These are phyloP conservation scores for Cercospora nicotianae DNA, from an alignment of 2,329 filamentous ascomycete genomes.

Conservation along the genomic window DNA sequence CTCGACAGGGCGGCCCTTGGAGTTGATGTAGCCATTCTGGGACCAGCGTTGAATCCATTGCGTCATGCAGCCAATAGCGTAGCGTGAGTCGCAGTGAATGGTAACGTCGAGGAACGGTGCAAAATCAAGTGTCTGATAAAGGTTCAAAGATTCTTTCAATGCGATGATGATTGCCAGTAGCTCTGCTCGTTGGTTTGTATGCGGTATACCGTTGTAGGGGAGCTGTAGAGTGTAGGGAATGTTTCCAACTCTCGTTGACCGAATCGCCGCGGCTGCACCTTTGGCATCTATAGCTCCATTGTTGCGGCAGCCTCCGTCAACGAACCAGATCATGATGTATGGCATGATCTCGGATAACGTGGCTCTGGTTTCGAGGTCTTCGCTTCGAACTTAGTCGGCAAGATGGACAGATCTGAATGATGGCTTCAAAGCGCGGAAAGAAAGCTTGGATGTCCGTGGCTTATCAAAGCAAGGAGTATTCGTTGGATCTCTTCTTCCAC, in stretches of 20 bases:
- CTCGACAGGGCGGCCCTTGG: neutral
- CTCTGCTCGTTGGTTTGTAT: conserved; percentile 22
- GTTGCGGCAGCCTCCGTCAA: conserved; percentile 22
- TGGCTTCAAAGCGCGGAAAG: no score
- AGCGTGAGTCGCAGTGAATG: neutral
- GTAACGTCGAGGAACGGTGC: neutral
- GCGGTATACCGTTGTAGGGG: neutral
- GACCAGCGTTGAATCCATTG: neutral
- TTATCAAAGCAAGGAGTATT: no score
- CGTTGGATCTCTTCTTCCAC: no score
- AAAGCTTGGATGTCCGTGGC: no score
- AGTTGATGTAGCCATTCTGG: neutral
- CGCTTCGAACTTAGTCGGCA: no score
- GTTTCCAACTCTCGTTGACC: neutral
- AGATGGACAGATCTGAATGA: no score
- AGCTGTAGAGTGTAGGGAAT: neutral
- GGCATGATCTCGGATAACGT: neutral
- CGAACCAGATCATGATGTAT: conserved; percentile 17
- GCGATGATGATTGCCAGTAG: conserved; percentile 19
- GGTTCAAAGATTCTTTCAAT: neutral
- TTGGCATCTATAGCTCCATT: conserved; percentile 17
- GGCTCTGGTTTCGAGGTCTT: no score
- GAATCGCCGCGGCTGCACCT: conserved; percentile 17
- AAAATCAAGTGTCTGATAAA: neutral
- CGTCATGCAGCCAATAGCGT: neutral